These are phyloP conservation scores for Rhododendron vialii DNA, from an alignment of 148 eudicot species.

Conservation along the genomic window DNA sequence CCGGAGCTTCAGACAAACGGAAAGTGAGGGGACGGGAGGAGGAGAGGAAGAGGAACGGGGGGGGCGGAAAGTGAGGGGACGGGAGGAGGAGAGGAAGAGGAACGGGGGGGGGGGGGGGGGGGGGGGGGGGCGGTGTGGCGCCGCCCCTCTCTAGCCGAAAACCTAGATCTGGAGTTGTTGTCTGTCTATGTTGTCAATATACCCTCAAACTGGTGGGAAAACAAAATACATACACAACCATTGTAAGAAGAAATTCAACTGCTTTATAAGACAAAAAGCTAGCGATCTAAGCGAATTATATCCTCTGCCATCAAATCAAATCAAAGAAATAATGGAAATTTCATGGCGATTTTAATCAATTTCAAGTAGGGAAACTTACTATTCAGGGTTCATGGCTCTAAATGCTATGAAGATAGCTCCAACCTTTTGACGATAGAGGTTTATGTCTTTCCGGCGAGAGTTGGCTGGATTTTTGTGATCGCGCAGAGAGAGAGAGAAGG, in stretches of 20 bases:
- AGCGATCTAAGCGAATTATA: conserved; percentile 1
- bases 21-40: no score
- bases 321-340: background rate
- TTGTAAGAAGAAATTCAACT: background rate
- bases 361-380: conserved; percentile 15
- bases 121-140: no score
- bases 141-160: no score
- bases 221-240: background rate
- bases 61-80: no score
- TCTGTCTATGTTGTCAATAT: no score
- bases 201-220: no score
- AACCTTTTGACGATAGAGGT: background rate
- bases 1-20: no score
- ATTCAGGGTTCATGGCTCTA: conserved; percentile 35
- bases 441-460: background rate
- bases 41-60: no score
- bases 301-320: background rate
- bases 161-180: no score
- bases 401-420: background rate
- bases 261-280: background rate
- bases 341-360: background rate
- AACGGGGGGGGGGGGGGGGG: no score
- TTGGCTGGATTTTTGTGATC: background rate
- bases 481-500: background rate
- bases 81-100: no score